phyloP scores from a whole-genome alignment of 2,329 filamentous ascomycete genomes.

The Paecilomyces variotii region DNA sequence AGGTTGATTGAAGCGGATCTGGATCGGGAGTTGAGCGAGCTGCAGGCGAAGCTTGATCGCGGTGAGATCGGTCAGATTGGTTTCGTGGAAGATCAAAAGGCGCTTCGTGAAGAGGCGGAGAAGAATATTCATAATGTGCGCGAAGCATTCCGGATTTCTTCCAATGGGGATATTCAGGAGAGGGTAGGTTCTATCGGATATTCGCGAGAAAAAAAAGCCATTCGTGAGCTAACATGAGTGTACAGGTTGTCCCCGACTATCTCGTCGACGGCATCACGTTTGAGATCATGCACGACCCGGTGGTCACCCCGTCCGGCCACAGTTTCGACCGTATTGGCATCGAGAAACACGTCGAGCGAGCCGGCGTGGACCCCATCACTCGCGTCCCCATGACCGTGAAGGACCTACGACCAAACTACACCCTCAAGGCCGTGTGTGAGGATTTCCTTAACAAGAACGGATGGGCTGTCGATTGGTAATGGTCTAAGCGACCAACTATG shows the following conservation, averaged over 20 bases:
- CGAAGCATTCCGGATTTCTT: constrained; percentile 35
- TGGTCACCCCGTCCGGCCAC: constrained; percentile 64
- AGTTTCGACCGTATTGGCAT: constrained; percentile 85
- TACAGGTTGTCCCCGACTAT: constrained; percentile 40
- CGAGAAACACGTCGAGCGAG: constrained; percentile 72
- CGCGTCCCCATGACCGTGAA: constrained; percentile 59
- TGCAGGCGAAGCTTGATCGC: constrained; percentile 25
- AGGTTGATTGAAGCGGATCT: constrained; percentile 31
- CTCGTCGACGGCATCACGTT: constrained; percentile 43
- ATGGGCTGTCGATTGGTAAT: constrained; percentile 84
- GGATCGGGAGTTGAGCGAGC: constrained; percentile 27
- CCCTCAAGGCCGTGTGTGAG: constrained; percentile 70
- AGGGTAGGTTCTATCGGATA: constrained; percentile 21
- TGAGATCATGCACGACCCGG: constrained; percentile 45
- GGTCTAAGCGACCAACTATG: background rate
- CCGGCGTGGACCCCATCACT: constrained; percentile 73
- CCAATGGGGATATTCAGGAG: constrained; percentile 34
- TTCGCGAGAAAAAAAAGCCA: background rate
- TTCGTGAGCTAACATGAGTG: background rate
- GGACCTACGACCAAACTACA: constrained; percentile 75
- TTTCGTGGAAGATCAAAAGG: constrained; percentile 60
- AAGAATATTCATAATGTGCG: constrained; percentile 40
- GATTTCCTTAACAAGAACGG: constrained; percentile 82
- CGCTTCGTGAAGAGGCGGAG: constrained; percentile 43
- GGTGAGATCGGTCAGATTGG: constrained; percentile 50